Percentiles rank a stretch among this genome's conserved stretches.
Conservation (phyloP, 768 basidiomycete species). For the Collybia sordida region DNA sequence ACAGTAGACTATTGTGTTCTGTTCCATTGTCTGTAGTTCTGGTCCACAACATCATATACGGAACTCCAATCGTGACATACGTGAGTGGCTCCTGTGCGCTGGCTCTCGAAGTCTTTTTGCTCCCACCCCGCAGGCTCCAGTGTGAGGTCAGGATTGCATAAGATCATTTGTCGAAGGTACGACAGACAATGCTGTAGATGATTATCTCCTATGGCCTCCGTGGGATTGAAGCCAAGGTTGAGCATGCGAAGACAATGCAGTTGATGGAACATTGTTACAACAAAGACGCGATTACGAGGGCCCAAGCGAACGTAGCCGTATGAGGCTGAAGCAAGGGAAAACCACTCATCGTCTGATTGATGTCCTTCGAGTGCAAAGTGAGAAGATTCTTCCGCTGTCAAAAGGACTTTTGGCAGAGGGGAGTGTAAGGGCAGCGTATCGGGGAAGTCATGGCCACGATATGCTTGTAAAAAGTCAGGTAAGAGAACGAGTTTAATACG, state of each 20-base stretch:
- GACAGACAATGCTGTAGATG: constrained; percentile 38
- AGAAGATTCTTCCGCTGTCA: constrained; percentile 27
- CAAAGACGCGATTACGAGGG: constrained; percentile 24
- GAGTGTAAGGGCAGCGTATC: constrained; percentile 8
- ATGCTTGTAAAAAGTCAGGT: constrained; percentile 1
- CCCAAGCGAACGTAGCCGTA: constrained; percentile 21
- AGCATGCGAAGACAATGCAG: constrained; percentile 34
- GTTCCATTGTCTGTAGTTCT: constrained; percentile 16
- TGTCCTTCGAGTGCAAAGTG: constrained; percentile 23
- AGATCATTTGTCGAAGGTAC: constrained; percentile 35
- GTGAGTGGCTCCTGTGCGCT: constrained; percentile 24
- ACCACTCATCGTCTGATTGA: constrained; percentile 29
- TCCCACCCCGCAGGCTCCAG: constrained; percentile 32
- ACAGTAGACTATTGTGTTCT: neutral
- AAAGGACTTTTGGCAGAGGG: constrained; percentile 2
- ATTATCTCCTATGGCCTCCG: constrained; percentile 1
- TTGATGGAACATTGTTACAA: constrained; percentile 35
- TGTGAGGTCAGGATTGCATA: constrained; percentile 39
- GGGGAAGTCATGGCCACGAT: constrained; percentile 18
- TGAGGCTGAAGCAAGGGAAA: constrained; percentile 18
- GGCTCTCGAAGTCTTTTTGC: constrained; percentile 18
- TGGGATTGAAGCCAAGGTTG: constrained; percentile 14
- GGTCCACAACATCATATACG: constrained; percentile 17
- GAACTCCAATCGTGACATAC: constrained; percentile 28
- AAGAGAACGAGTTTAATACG: too few species aligned